Percentiles rank a stretch among this genome's conserved stretches.
Conservation (phyloP, 805 yeast species). For the Ogataea zsoltii region DNA sequence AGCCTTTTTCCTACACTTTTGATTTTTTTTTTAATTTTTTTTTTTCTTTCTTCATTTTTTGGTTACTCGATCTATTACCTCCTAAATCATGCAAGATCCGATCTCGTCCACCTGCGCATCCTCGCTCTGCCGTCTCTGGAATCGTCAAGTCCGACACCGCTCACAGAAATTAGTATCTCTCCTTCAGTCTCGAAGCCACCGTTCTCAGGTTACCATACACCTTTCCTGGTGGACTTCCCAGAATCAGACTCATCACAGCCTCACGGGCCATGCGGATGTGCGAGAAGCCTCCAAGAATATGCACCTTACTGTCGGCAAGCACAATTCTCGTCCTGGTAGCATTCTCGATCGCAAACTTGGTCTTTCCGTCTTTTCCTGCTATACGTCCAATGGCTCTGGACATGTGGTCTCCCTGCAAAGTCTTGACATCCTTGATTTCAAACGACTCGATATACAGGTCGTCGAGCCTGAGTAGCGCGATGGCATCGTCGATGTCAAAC, state of each 20-base stretch:
- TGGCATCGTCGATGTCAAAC: slow-evolving; percentile 95
- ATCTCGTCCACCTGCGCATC: too few species aligned
- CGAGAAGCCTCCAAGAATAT: slow-evolving; percentile 94
- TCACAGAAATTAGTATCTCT: slow-evolving; percentile 90
- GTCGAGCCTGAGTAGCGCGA: slow-evolving; percentile 89
- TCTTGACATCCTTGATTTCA: slow-evolving; percentile 95
- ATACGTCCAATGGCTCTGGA: slow-evolving; percentile 99
- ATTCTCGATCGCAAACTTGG: slow-evolving; percentile 97
- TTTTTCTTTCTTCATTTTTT: too few species aligned
- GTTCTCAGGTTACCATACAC: slow-evolving; percentile 96
- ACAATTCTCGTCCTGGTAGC: slow-evolving; percentile 98
- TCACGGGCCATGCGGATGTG: slow-evolving; percentile 99
- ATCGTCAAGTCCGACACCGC: background rate
- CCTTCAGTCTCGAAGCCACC: slow-evolving; percentile 96
- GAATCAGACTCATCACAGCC: slow-evolving; percentile 88
- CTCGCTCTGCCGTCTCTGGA: background rate
- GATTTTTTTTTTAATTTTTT: too few species aligned
- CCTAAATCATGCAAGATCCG: too few species aligned
- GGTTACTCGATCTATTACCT: too few species aligned
- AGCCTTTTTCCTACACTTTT: too few species aligned
- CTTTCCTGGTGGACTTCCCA: slow-evolving; percentile 98
- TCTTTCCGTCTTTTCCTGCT: slow-evolving; percentile 99
- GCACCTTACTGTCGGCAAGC: slow-evolving; percentile 94
- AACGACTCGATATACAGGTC: slow-evolving; percentile 96
- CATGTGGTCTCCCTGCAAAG: slow-evolving; percentile 92